phyloP scores from a whole-genome alignment of 2,329 filamentous ascomycete species.

The Verruconis gallopava region DNA sequence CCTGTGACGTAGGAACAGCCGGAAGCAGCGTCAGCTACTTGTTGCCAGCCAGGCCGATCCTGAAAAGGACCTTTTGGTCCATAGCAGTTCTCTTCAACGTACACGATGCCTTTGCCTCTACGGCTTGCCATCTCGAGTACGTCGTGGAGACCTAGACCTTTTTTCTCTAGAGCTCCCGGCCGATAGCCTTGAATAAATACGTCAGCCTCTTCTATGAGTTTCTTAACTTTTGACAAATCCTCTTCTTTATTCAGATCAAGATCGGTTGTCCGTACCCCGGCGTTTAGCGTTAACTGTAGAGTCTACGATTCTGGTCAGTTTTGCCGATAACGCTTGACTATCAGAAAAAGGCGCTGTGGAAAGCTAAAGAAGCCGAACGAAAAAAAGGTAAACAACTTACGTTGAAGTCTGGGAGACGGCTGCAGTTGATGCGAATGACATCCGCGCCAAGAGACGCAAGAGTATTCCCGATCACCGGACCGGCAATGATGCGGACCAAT shows the following conservation, averaged over 20 bases:
- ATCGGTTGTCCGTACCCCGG: too few relatives aligned
- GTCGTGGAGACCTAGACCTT: constrained; percentile 20
- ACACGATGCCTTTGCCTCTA: constrained; percentile 20
- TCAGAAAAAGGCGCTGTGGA: too few relatives aligned
- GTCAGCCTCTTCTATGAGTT: constrained; percentile 21
- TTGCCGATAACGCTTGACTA: too few relatives aligned
- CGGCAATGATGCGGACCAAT: neutral
- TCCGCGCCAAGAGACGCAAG: neutral
- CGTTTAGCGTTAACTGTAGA: too few relatives aligned
- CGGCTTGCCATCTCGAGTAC: constrained; percentile 16
- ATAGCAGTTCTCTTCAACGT: constrained; percentile 26
- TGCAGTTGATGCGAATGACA: neutral
- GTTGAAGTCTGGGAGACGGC: neutral
- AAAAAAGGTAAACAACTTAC: too few relatives aligned
- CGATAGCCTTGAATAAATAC: constrained; percentile 26
- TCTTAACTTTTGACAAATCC: constrained; percentile 14
- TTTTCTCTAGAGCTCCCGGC: constrained; percentile 19
- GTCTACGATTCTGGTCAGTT: too few relatives aligned
- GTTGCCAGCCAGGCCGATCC: neutral
- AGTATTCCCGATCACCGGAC: neutral
- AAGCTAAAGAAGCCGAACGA: too few relatives aligned
- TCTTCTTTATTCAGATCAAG: constrained; percentile 21
- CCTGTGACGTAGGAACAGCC: too few relatives aligned
- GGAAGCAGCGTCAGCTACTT: neutral
- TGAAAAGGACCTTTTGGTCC: constrained; percentile 20